Percentiles rank a stretch among this genome's conserved stretches.
These are phyloP conservation scores for Syncephalis plumigaleata DNA, from an alignment of 371 early-diverging fungal genomes.

Conservation along the genomic window DNA sequence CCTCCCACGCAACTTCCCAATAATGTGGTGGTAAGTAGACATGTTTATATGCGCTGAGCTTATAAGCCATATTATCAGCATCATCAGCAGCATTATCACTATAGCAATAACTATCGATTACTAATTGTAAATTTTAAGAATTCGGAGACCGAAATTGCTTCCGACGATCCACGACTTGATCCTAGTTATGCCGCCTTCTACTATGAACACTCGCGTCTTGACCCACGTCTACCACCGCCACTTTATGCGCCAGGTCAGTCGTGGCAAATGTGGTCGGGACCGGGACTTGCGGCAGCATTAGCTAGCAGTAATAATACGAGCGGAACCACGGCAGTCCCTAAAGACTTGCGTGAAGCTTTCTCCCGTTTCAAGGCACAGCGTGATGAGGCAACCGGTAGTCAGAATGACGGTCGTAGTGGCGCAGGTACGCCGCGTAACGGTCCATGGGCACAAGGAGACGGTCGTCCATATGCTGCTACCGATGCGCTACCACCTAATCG, in stretches of 20 bases:
- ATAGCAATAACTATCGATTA: conserved; percentile 5
- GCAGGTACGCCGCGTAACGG: no score
- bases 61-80: no score
- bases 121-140: background rate
- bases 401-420: no score
- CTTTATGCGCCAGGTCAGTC: conserved; percentile 6
- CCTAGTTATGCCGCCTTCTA: conserved; percentile 6
- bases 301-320: background rate
- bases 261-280: conserved; percentile 6
- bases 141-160: conserved; percentile 1
- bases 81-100: no score
- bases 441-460: no score
- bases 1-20: conserved; percentile 8
- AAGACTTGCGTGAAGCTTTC: no score
- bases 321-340: background rate
- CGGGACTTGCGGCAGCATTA: background rate
- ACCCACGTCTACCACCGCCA: conserved; percentile 6
- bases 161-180: conserved; percentile 7
- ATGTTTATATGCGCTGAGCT: no score
- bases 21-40: background rate
- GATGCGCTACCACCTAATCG: background rate
- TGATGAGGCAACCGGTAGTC: no score
- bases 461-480: no score
- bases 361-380: no score
- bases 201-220: conserved; percentile 7